Conservation (phyloP, 2,329 filamentous ascomycete species). For the Alternaria tenuissima region DNA sequence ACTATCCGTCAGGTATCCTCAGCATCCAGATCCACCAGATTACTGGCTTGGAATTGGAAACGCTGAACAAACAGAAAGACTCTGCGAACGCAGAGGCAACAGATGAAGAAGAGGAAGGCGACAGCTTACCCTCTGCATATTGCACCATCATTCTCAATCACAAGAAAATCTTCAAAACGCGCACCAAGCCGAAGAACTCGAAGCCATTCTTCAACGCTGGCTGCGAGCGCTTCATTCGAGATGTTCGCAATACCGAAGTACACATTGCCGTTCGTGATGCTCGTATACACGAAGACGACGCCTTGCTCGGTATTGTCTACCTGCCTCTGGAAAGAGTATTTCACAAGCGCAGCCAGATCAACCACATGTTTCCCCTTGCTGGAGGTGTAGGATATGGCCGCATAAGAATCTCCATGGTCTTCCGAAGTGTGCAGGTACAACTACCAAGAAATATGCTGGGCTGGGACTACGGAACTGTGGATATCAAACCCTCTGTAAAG, state of each 20-base stretch:
- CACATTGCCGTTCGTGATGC: slow-evolving; percentile 73
- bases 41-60: slow-evolving; percentile 70
- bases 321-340: slow-evolving; percentile 71
- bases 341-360: slow-evolving; percentile 69
- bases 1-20: slow-evolving; percentile 71
- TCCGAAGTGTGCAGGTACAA: slow-evolving; percentile 72
- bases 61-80: slow-evolving; percentile 63
- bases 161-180: slow-evolving; percentile 71
- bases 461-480: slow-evolving; percentile 76
- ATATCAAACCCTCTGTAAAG: slow-evolving; percentile 64
- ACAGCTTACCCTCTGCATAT: slow-evolving; percentile 73
- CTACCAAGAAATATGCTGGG: slow-evolving; percentile 67
- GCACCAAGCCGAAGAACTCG: slow-evolving; percentile 79
- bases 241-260: slow-evolving; percentile 73
- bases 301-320: slow-evolving; percentile 74
- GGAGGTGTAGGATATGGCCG: slow-evolving; percentile 78
- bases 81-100: slow-evolving; percentile 61
- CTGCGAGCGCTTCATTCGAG: slow-evolving; percentile 74
- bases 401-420: slow-evolving; percentile 74
- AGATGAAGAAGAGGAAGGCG: slow-evolving; percentile 67
- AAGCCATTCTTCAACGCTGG: slow-evolving; percentile 83
- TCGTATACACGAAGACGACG: slow-evolving; percentile 72
- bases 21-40: slow-evolving; percentile 78
- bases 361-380: slow-evolving; percentile 70
- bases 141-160: slow-evolving; percentile 79